Evolutionary conservation across 1,139 yeast genomes (phyloP), one percentile per base, ranked within the genome.

Genomic region (Geotrichum reessii): DNA sequence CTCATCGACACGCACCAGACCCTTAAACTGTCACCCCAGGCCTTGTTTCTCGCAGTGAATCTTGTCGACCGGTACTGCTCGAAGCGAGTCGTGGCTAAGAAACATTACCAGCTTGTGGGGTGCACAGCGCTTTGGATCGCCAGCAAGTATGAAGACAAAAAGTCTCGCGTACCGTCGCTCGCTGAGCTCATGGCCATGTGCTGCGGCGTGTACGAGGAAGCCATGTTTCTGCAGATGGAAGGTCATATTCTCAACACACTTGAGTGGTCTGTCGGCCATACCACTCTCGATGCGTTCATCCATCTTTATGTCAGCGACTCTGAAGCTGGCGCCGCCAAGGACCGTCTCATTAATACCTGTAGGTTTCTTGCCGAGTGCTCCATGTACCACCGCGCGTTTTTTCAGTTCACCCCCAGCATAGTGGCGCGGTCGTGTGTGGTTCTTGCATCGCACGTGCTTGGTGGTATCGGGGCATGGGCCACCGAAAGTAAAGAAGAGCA

Each of bases 71-170:
- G 96, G 63, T 93, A 93, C 75, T 86, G 96, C 71, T 87, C 97
- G 46, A 87, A 85, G 67, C 80, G 99, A 64, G 86, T 92, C 21
- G 96, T 92, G n/a, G 88, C 86, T 74, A 88, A 87, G 69, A 84
- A 91, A 65, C 98, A 93, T 71, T 91, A 90, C 71, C 97, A 92
- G 71, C 77, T 93, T 63, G 93, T 93, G 14, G 97, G 97, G 1
- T 87, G 96, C 68, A 87, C 97, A 1, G 89, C 97, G 4, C 78
- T 93, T 58, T 92, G 98, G 97, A 84, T 93, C 52, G 97, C 98
- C 7, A 90, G 96, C 57, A 93, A 93, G 73, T 89, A 87, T 72
- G 91, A 89, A 69, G 97, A 91, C 72, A 87, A 87, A 69, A 92
- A 92, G 74, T 80, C 83, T 60, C 77, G 89, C 59, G 91, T 90